Evolutionary conservation across 2,329 filamentous ascomycete species (phyloP).

Genomic region (Ophiostoma populinum): DNA sequence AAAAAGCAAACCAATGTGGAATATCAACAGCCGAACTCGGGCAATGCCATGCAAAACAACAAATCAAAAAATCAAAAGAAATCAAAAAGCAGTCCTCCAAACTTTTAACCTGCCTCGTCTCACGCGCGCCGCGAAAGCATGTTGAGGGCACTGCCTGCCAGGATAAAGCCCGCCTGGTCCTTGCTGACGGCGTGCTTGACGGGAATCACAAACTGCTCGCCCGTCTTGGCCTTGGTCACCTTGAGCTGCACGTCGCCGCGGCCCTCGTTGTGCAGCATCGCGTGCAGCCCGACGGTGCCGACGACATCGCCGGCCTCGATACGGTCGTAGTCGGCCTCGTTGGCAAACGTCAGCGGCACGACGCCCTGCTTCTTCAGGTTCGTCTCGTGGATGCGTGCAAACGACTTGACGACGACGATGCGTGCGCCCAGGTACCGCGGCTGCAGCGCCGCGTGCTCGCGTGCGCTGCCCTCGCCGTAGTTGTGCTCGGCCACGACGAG

Average conservation of each 20-base stretch:
- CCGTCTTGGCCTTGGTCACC: slow-evolving; percentile 43
- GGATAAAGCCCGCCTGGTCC: slow-evolving; percentile 82
- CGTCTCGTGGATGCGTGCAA: slow-evolving; percentile 84
- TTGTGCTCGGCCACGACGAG: slow-evolving; percentile 95
- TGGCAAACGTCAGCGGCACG: slow-evolving; percentile 76
- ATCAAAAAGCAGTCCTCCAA: not conserved
- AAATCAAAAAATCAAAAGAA: not conserved
- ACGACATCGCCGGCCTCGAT: slow-evolving; percentile 75
- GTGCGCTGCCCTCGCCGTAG: slow-evolving; percentile 73
- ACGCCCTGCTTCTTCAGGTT: slow-evolving; percentile 96
- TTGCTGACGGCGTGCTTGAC: slow-evolving; percentile 78
- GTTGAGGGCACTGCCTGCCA: slow-evolving; percentile 89
- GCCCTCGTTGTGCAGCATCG: slow-evolving; percentile 65
- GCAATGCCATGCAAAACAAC: not conserved
- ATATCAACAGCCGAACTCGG: no score
- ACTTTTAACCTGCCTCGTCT: not conserved
- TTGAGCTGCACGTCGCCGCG: slow-evolving; percentile 55
- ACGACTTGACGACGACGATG: slow-evolving; percentile 64
- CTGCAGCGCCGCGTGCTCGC: slow-evolving; percentile 77
- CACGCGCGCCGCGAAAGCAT: slow-evolving; percentile 47
- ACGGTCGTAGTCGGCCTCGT: slow-evolving; percentile 75
- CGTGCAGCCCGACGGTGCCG: slow-evolving; percentile 63
- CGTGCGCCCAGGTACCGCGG: slow-evolving; percentile 70
- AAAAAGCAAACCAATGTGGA: no score
- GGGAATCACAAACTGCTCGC: slow-evolving; percentile 49